Base-by-base conservation (phyloP, 495 filamentous ascomycete species). In the Podospora comata region DNA sequence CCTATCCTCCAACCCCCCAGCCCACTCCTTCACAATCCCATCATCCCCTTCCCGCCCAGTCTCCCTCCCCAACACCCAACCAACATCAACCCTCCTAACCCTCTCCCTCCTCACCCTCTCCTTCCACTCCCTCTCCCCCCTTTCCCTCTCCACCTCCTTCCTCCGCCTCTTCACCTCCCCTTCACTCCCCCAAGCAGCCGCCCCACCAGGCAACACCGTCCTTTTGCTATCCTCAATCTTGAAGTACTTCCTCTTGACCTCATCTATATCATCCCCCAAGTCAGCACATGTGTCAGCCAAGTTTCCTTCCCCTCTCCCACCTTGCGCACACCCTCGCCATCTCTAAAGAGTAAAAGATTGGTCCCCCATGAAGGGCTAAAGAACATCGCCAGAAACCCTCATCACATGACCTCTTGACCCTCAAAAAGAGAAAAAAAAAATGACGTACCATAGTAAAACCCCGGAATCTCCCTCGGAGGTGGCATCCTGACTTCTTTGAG, bases 201-300 rank as follows among this genome's bases (percentile, higher is more conserved):
- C 39, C 83, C 78, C 56, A 85, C 75, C 56, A 23, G 19, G 26
- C 6, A 59, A 20, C 26, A 59, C 56, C 26, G 19, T 20, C 56
- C 6, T 62, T 5, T 15, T 28, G 60, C 60, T 28, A 11, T 32
- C 23, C 26, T 34, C 26, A 5, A 62, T 58, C 64, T 79, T 81
- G 74, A 85, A 86, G 72, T 85, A 86, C 19, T 80, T 82, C 26
- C 72, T 66, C 68, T 79, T 84, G 18, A 71, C 74, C 4, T 68
- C 19, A 64, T 86, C 84, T 84, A 7, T 7, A 32, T 23, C 23
- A 23, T 23, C 23, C 23, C 23, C 23, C 23, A 23, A 23, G 23
- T 23, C 23, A 23, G 23, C 23, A 23, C 23, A 23, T 23, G 23
- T 23, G 1, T 23, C 23, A 23, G 23, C 23, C 23, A 60, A 11